Percentiles rank a stretch among this genome's conserved stretches.
phyloP scores from a whole-genome alignment of 2,329 filamentous ascomycete genomes.

The Neofusicoccum cordaticola region DNA sequence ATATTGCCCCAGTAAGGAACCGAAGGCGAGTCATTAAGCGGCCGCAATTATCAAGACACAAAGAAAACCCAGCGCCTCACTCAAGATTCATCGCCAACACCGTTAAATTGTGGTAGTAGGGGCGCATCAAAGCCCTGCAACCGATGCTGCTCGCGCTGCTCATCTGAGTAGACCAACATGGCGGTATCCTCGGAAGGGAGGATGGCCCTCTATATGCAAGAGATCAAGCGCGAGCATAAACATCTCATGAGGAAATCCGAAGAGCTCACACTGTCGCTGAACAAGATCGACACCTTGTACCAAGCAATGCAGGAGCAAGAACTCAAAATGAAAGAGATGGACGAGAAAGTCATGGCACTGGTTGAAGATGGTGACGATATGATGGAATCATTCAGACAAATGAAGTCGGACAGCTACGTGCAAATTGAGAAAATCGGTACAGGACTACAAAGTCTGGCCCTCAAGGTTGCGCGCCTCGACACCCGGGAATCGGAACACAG shows the following conservation, averaged over 20 bases:
- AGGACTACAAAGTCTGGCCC: conserved; percentile 7
- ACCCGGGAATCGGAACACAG: neutral
- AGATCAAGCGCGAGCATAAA: conserved; percentile 11
- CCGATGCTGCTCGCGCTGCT: no score
- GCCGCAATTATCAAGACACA: no score
- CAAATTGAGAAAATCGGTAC: conserved; percentile 8
- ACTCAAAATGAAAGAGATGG: conserved; percentile 5
- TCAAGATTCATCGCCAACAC: no score
- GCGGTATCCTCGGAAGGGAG: neutral
- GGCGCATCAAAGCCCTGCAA: no score
- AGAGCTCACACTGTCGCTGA: conserved; percentile 5
- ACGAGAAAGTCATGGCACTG: neutral
- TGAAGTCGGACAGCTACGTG: neutral
- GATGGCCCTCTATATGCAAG: neutral
- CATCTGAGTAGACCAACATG: neutral
- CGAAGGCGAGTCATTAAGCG: no score
- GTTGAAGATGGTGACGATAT: neutral
- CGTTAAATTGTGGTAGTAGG: no score
- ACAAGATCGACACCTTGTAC: conserved; percentile 1
- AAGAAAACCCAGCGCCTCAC: no score
- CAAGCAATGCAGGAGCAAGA: conserved; percentile 4
- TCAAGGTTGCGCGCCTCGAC: conserved; percentile 15
- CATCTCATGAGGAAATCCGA: conserved; percentile 16
- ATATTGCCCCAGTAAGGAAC: no score
- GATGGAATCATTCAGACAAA: neutral